Base-by-base conservation (phyloP, 805 yeast genomes). In the Metschnikowia koreensis region DNA sequence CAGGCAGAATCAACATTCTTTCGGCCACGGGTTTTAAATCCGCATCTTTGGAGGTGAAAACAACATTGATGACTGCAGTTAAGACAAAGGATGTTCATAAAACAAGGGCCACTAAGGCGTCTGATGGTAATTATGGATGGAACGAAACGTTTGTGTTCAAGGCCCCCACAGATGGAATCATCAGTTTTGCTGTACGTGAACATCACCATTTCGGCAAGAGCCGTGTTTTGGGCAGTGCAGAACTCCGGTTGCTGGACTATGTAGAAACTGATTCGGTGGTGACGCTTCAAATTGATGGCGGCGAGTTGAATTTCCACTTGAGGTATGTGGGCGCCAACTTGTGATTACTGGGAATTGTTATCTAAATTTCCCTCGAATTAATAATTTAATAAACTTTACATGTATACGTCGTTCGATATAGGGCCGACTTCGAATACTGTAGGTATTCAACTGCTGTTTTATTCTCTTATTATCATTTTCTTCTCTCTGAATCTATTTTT, bases 181-280 rank as follows among this genome's bases (percentile, higher is more conserved):
- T 92, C 40, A 71, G 81, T 2, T 81, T 93, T 61, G 75, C 76
- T 39, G 81, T 89, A 28, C 74, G 81, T 40, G 82, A 84, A 34
- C 87, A 81, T 62, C 94, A 88, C 65, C 79, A 82, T 2, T 78
- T 92, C 59, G 91, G 96, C 38, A 84, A 86, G 62, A 85, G 81
- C 58, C 71, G 74, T 28, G 87, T 81, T 51, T 50, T 90, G 39
- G 96, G 87, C 11, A 75, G 75, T 44, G 83, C 82, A 8, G 73
- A 80, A 38, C 60, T 89, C 31, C 67, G 70, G 11, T 69, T 88
- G 55, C 62, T 69, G 39, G 84, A 84, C 15, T 76, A 70, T n/a
- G 59, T 73, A 42, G 81, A 81, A 56, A 72, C 67, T 33, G 66
- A 69, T 17, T 79, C 78, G 17, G 77, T 77, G 41, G 51, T 81